phyloP scores from a whole-genome alignment of 768 basidiomycete species.

The Lyophyllum atratum region DNA sequence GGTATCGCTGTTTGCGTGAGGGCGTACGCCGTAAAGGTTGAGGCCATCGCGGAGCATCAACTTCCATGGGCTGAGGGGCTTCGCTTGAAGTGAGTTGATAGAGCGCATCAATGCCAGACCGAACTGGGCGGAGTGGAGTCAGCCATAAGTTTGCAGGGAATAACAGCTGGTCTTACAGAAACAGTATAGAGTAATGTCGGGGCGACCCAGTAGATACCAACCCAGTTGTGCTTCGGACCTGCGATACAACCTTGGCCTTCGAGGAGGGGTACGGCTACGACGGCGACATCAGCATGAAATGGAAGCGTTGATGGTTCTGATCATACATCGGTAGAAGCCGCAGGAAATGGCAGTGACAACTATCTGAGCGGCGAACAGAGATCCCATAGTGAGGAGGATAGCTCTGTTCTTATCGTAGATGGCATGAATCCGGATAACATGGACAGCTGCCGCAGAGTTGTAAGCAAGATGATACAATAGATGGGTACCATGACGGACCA shows the following conservation, averaged over 20 bases:
- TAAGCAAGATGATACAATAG: neutral
- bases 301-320: constrained; percentile 1
- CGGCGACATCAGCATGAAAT: constrained; percentile 2
- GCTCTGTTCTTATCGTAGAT: constrained; percentile 69
- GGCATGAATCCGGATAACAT: constrained; percentile 78
- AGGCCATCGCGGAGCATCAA: constrained; percentile 89
- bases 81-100: constrained; percentile 54
- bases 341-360: constrained; percentile 74
- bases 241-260: constrained; percentile 85
- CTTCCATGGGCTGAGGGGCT: constrained; percentile 71
- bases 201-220: constrained; percentile 83
- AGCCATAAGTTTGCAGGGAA: neutral
- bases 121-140: constrained; percentile 38
- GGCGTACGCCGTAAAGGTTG: constrained; percentile 75
- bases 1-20: neutral
- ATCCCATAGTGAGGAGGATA: constrained; percentile 56
- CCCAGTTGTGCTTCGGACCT: constrained; percentile 79
- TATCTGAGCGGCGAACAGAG: constrained; percentile 66
- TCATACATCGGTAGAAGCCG: constrained; percentile 76
- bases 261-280: constrained; percentile 65
- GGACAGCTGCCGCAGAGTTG: constrained; percentile 44
- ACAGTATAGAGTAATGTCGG: constrained; percentile 72
- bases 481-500: constrained; percentile 31
- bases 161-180: constrained; percentile 48
- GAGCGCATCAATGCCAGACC: constrained; percentile 63